Percentiles rank a stretch among this genome's conserved stretches.
These are phyloP conservation scores for Primulina huaijiensis DNA, from an alignment of 257 asterid genomes.

Conservation along the genomic window DNA sequence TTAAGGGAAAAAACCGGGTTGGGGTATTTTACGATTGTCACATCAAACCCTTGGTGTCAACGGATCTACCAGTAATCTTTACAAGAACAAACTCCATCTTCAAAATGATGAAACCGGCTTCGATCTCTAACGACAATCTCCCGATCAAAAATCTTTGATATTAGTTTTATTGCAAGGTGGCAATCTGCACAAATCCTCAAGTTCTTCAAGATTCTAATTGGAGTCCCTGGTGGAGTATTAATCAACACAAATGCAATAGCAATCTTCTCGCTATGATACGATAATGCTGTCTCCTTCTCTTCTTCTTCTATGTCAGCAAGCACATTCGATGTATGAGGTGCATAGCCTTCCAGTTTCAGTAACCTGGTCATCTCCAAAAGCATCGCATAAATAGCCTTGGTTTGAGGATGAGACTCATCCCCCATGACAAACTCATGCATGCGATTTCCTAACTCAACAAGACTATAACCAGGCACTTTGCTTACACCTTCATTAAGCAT, in stretches of 20 bases:
- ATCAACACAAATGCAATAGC: slow-evolving; percentile 72
- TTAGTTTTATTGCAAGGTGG: slow-evolving; percentile 62
- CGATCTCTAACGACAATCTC: slow-evolving; percentile 79
- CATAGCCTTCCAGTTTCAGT: slow-evolving; percentile 63
- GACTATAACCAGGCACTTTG: slow-evolving; percentile 76
- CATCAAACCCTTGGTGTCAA: neutral
- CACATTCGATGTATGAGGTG: slow-evolving; percentile 63
- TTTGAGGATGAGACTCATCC: slow-evolving; percentile 63
- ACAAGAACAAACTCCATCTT: slow-evolving; percentile 70
- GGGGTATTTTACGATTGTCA: neutral
- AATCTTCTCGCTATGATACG: slow-evolving; percentile 80
- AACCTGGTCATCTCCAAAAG: slow-evolving; percentile 71
- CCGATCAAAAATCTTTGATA: slow-evolving; percentile 56
- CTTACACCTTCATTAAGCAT: slow-evolving; percentile 74
- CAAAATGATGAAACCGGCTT: slow-evolving; percentile 84
- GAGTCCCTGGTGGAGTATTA: slow-evolving; percentile 55
- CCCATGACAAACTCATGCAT: slow-evolving; percentile 75
- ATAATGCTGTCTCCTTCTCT: slow-evolving; percentile 79
- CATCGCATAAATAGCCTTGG: slow-evolving; percentile 57
- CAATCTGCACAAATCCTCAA: slow-evolving; percentile 81
- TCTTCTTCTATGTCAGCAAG: slow-evolving; percentile 86
- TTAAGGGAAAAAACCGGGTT: too few relatives aligned
- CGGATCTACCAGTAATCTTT: slow-evolving; percentile 72
- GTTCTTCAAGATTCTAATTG: slow-evolving; percentile 69
- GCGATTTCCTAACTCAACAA: slow-evolving; percentile 64